Conservation (phyloP, 2,329 filamentous ascomycete species). For the Drechslerella coelobrocha region DNA sequence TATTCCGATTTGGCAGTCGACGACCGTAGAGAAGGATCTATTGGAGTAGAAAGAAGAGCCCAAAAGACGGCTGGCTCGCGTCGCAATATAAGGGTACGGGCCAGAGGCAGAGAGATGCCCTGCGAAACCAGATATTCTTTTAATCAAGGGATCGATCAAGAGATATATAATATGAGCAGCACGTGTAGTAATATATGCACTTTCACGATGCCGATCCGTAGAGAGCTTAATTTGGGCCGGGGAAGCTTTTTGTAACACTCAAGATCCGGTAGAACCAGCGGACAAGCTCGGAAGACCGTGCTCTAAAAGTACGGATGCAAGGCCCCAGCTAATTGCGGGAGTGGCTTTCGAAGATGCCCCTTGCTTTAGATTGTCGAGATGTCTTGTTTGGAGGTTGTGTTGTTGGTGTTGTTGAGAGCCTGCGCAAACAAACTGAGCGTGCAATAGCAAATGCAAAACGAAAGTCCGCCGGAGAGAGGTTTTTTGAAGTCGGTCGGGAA, state of each 20-base stretch:
- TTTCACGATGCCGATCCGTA: conserved; percentile 12
- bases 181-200: conserved; percentile 35
- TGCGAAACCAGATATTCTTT: conserved; percentile 14
- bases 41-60: conserved; percentile 15
- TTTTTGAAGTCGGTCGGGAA: too few species aligned
- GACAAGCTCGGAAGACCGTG: conserved; percentile 2
- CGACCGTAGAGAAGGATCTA: not conserved
- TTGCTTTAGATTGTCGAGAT: conserved; percentile 38
- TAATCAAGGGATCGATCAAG: conserved; percentile 11
- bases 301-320: conserved; percentile 7
- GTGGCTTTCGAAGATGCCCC: conserved; percentile 28
- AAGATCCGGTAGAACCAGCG: not conserved
- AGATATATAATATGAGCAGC: conserved; percentile 9
- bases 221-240: conserved; percentile 37
- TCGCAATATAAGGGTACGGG: conserved; percentile 20
- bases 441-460: too few species aligned
- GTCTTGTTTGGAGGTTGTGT: not conserved
- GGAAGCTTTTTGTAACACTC: conserved; percentile 2
- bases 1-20: conserved; percentile 1
- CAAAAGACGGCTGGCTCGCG: not conserved
- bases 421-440: too few species aligned
- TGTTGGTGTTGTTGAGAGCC: not conserved
- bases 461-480: too few species aligned
- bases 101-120: not conserved
- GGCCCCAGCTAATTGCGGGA: conserved; percentile 23